Evolutionary conservation across 352 stramenopile species (phyloP).

Genomic region (Globisporangium paroecandrum): DNA sequence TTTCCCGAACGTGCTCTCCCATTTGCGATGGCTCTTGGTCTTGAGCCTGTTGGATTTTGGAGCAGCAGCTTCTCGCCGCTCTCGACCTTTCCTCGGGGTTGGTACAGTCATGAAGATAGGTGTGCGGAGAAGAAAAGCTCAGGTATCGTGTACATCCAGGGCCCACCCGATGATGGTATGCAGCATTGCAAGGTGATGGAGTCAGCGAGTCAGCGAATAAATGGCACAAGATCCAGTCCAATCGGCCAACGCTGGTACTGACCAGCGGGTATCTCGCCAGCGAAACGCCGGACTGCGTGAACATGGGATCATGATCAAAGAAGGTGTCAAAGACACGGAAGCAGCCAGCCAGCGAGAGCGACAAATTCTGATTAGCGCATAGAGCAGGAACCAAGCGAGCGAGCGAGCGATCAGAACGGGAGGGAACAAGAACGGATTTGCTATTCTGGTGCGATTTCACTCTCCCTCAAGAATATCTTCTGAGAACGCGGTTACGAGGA

Average conservation of each 20-base stretch:
- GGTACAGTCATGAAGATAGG: constrained; percentile 3
- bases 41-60: constrained; percentile 21
- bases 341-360: background rate
- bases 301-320: constrained; percentile 5
- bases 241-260: background rate
- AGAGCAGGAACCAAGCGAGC: background rate
- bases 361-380: background rate
- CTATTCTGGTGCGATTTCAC: constrained; percentile 1
- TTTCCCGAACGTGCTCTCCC: constrained; percentile 38
- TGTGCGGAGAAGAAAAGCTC: background rate
- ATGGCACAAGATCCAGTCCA: constrained; percentile 4
- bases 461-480: constrained; percentile 3
- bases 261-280: background rate
- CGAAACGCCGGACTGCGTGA: constrained; percentile 5
- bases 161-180: background rate
- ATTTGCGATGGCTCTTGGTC: constrained; percentile 41
- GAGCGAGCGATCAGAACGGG: background rate
- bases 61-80: background rate
- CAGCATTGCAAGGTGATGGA: background rate
- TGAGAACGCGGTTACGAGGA: constrained; percentile 1
- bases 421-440: constrained; percentile 1
- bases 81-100: background rate
- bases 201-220: background rate
- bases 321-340: constrained; percentile 4
- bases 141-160: constrained; percentile 1